Base-by-base conservation (phyloP, 2,329 filamentous ascomycete species). In the Colletotrichum sansevieriae region DNA sequence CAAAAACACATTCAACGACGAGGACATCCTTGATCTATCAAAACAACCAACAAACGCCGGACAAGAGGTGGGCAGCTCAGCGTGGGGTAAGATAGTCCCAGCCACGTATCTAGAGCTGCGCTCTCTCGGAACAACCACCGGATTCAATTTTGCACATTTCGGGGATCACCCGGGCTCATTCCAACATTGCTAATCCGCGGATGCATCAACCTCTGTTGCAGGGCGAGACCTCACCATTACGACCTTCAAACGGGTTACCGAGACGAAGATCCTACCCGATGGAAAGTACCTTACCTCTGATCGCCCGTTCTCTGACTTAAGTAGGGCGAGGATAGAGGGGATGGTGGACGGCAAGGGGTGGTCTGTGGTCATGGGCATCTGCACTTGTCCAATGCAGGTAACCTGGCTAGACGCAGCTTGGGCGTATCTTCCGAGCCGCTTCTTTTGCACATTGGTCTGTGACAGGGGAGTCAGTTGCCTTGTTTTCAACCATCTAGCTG, bases 121-220 rank as follows among this genome's bases (percentile, higher is more conserved):
- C 37, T 43, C 47, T 9, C 25, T 25, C 20, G 54, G 51, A 11
- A 58, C 35, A 37, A 56, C 51, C 7, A 41, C 39, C 9, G 67
- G 67, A n/a, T 70, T 68, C 39, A 54, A 63, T 37, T 70, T 70
- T 43, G 67, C 67, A 55, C 39, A 66, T 29, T 51, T 41, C 49
- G 20, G 29, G 33, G 49, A 56, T 39, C 33, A 44, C 35, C 55
- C 41, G 49, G 43, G 15, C 18, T 33, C 46, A 13, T 12, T 25
- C 43, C 33, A 18, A 13, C 37, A 4, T 25, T 66, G 55, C 9
- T 51, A 41, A 18, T 13, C 25, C 47, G 35, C 49, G 22, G 13
- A 43, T 29, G 44, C 22, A 29, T 52, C 12, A 8, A 20, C 43
- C 12, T 60, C n/a, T 41, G n/a, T 18, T 8, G 44, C 8, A 9